Evolutionary conservation across 805 yeast genomes (phyloP), one percentile per base, ranked within the genome.

Genomic region (Vanderwaltozyma yarrowii): DNA sequence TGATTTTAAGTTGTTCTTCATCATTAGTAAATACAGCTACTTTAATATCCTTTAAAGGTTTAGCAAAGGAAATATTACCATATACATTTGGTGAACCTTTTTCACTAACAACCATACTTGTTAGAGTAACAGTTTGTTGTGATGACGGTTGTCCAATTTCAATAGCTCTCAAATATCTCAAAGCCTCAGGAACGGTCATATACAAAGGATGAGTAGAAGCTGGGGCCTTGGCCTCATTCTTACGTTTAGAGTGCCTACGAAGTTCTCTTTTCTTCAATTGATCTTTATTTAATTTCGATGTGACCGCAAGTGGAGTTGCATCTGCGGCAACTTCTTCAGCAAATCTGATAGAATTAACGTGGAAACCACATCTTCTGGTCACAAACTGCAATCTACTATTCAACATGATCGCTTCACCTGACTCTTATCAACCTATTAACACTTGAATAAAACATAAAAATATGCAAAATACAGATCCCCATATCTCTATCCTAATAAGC

Each of bases 141-240:
- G 71, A 63, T 4, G 70, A 65, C 2, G 89, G 76, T 53, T 82
- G 76, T 5, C 98, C 97, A 5, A 87, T 94, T 60, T 87, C 96
- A 5, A 87, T 76, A 0, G 97, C 95, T 45, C 96, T 70, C 40
- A 89, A 56, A 53, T 78, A 87, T 50, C 82, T 71, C 58, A 86
- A 60, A 1, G 96, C 96, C 23, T 65, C 60, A 5, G 82, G 74
- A 7, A 86, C 68, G 35, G 74, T 78, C 81, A 83, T 76, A 54
- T 76, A 80, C 38, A 81, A 65, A 2, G 88, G 88, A 45, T 61
- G 56, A 47, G 62, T 41, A 69, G 70, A 43, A 58, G 78, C 63
- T 15, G 67, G 62, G 14, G 48, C 45, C 41, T 62, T 64, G n/a
- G 71, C 71, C 31, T 54, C 51, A 2, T 57, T 52, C 49, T 62